Evolutionary conservation across 805 yeast genomes (phyloP), one percentile per base, ranked within the genome.

Genomic region (Metschnikowia proteae): DNA sequence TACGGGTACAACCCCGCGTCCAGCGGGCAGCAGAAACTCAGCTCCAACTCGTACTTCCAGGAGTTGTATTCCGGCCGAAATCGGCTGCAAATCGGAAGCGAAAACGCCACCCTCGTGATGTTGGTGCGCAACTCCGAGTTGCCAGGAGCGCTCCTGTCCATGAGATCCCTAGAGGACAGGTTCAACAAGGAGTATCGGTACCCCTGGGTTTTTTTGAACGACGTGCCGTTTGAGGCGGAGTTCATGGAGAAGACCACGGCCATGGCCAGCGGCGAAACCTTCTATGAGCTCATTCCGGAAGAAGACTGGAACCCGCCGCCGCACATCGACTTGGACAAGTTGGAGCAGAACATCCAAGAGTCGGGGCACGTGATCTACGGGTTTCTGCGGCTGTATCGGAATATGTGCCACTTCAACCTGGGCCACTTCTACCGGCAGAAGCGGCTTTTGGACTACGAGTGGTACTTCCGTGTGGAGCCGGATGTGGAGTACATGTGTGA

Each of bases 61-160:
- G 50, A 35, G n/a, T 32, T 54, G 10, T 39, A 48, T 11, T 66
- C 70, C 3, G 38, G 40, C 11, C 57, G 67, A 37, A 73, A 75
- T 48, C 59, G 70, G 45, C 45, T 52, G 17, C 72, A 70, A 48
- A 49, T 68, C 37, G 84, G 88, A 1, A 62, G 53, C 17, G 96
- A 88, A 60, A 90, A 89, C 63, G 97, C 97, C 3, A 85, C 96
- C 0, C 64, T 91, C 27, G 76, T 91, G 47, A 90, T 91, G 96
- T 77, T 91, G 27, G 96, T 87, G 35, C 73, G 97, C 47, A 90
- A 90, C 63, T 74, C 78, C 69, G 97, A 90, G 64, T 65, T 90
- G 8, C 73, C 76, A 8, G 90, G 85, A 0, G 96, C 94, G 0
- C 65, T 90, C 22, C 54, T 40, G 49, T 68, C 75, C 9, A 73